Base-by-base conservation (phyloP, 2,329 filamentous ascomycete genomes). In the Penicillium fuscoglaucum region DNA sequence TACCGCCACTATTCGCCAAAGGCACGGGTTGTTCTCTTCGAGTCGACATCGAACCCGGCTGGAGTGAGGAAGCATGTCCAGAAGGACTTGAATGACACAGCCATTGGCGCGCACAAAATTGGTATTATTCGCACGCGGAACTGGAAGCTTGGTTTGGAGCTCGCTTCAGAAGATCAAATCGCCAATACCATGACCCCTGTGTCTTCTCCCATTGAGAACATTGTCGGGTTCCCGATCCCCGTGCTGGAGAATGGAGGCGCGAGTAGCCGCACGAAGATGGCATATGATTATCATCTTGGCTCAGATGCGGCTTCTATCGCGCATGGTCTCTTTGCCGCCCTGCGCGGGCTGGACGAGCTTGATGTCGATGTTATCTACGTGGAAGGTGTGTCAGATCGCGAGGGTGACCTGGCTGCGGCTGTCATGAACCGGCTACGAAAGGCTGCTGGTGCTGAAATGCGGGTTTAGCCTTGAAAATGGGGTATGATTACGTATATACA, bases 1-100 rank as follows among this genome's bases (percentile, higher is more conserved):
- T 99, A 99, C 74, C 91, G 95, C 72, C 95, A 99, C 73, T 99
- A 99, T 71, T 96, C 93, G 44, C 95, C 95, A 1, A 90, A 88
- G 73, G 96, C 95, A 1, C 86, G 83, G 46, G 93, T 99, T 2
- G 79, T 96, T 15, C 80, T 98, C 1, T 96, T 92, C 71, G 91
- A 96, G 72, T 76, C 84, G 31, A 80, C 78, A 1, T 71, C 72
- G 61, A 64, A 63, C 44, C 55, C 62, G 21, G 45, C 61, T 3
- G 67, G 65, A 9, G 70, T 76, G 19, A 58, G 67, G 29, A 61
- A 66, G 9, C 74, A 73, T 24, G 69, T 79, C 7, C 64, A 65
- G 26, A 64, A 68, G 21, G 73, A 78, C 46, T 51, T 75, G 43
- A 58, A 67, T 31, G 70, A 74, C 48, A 66, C 63, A 19, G 72